phyloP scores from a whole-genome alignment of 2,329 filamentous ascomycete genomes.

The Aspergillus sp. region DNA sequence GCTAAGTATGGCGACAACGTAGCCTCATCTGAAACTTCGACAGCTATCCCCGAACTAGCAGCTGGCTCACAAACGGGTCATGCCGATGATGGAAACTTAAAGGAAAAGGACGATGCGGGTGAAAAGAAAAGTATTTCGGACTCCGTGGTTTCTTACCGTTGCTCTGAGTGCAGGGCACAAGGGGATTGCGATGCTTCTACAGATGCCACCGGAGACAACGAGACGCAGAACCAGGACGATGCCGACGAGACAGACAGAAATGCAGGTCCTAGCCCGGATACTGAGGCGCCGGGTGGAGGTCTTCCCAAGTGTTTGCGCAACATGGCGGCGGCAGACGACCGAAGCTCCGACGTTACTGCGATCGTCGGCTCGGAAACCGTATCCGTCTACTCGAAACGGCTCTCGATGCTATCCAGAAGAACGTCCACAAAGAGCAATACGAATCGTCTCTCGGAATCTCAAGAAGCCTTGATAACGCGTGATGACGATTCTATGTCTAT shows the following conservation, averaged over 20 bases:
- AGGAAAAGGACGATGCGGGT: constrained; percentile 22
- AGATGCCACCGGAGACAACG: constrained; percentile 4
- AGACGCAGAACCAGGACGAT: constrained; percentile 2
- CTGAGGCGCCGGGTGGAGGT: neutral
- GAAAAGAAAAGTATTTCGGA: constrained; percentile 26
- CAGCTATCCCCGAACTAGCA: constrained; percentile 25
- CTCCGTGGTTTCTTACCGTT: constrained; percentile 19
- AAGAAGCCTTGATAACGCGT: constrained; percentile 36
- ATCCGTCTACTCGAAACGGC: constrained; percentile 29
- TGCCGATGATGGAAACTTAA: constrained; percentile 12
- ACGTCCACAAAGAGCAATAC: constrained; percentile 24
- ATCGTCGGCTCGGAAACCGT: constrained; percentile 38
- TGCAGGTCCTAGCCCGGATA: neutral
- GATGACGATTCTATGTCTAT: constrained; percentile 25
- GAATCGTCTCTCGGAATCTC: constrained; percentile 25
- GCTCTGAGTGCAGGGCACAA: constrained; percentile 20
- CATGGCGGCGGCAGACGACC: constrained; percentile 42
- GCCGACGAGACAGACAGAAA: neutral
- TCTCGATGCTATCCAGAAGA: constrained; percentile 30
- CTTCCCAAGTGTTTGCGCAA: constrained; percentile 21
- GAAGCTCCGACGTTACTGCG: constrained; percentile 69
- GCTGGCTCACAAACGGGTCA: constrained; percentile 15
- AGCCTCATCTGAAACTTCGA: constrained; percentile 21
- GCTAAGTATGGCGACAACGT: constrained; percentile 64
- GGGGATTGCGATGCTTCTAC: constrained; percentile 16